A percentile compares a stretch with the other conserved stretches of the same genome.
These are phyloP conservation scores for Erythrobasidium yunnanense DNA, from an alignment of 768 basidiomycete genomes.

Conservation along the genomic window DNA sequence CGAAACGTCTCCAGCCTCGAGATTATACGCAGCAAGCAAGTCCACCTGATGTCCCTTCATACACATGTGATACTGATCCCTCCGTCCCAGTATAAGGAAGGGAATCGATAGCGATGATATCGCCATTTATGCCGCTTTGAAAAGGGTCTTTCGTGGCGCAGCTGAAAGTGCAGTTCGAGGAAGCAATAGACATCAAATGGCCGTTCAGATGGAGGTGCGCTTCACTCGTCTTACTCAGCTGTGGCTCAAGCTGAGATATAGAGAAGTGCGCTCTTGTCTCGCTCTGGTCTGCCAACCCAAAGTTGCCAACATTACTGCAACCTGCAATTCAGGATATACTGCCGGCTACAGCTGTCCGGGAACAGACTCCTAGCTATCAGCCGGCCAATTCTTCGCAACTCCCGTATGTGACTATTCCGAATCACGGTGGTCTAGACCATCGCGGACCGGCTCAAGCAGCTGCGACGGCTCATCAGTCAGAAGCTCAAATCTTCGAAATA, in stretches of 20 bases:
- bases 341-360: too few species aligned
- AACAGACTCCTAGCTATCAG: too few species aligned
- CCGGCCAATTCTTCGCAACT: too few species aligned
- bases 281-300: neutral
- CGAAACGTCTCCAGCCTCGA: neutral
- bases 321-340: neutral
- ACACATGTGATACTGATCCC: neutral
- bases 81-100: neutral
- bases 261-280: neutral
- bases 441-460: too few species aligned
- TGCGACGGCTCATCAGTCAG: too few species aligned
- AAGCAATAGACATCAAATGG: neutral
- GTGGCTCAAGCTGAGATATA: too few species aligned
- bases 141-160: neutral
- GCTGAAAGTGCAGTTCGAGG: neutral
- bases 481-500: too few species aligned
- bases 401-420: too few species aligned
- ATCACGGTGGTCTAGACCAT: too few species aligned
- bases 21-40: neutral
- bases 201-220: neutral
- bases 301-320: neutral
- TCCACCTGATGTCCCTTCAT: neutral
- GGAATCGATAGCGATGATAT: neutral
- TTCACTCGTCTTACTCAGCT: neutral
- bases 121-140: neutral